Percentiles rank a stretch among this genome's conserved stretches.
Conservation (phyloP, 2,329 filamentous ascomycete species). For the Akanthomyces muscarius region DNA sequence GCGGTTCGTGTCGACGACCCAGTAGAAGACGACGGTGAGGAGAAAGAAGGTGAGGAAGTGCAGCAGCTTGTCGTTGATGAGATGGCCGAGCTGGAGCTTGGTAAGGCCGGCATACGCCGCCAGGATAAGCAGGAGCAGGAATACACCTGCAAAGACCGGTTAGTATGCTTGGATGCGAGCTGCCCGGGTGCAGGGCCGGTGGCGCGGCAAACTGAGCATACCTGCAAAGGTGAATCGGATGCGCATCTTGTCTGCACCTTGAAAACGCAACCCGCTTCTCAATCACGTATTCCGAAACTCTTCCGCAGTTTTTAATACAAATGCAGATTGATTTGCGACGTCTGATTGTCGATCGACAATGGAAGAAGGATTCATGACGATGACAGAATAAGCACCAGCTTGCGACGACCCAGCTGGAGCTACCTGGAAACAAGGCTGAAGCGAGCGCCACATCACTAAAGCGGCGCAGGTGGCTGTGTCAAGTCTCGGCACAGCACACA, state of each 20-base stretch:
- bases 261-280: no score
- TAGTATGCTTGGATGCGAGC: conserved; percentile 11
- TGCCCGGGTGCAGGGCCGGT: not conserved
- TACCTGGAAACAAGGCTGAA: not conserved
- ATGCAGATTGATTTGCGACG: not conserved
- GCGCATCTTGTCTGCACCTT: conserved; percentile 54
- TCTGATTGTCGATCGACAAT: not conserved
- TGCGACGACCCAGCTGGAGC: conserved; percentile 1
- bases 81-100: conserved; percentile 48
- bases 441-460: conserved; percentile 1
- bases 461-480: not conserved
- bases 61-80: conserved; percentile 84
- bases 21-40: conserved; percentile 87
- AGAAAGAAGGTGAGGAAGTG: conserved; percentile 87
- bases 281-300: not conserved
- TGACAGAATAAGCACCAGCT: not conserved
- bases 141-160: conserved; percentile 53
- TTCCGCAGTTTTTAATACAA: conserved; percentile 7
- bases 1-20: conserved; percentile 88
- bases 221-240: conserved; percentile 87
- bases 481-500: no score
- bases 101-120: conserved; percentile 79
- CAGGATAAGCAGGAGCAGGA: conserved; percentile 65
- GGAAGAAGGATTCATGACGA: not conserved
- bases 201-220: conserved; percentile 38